These are phyloP conservation scores for Trichothecium roseum DNA, from an alignment of 2,329 filamentous ascomycete genomes.

Conservation along the genomic window DNA sequence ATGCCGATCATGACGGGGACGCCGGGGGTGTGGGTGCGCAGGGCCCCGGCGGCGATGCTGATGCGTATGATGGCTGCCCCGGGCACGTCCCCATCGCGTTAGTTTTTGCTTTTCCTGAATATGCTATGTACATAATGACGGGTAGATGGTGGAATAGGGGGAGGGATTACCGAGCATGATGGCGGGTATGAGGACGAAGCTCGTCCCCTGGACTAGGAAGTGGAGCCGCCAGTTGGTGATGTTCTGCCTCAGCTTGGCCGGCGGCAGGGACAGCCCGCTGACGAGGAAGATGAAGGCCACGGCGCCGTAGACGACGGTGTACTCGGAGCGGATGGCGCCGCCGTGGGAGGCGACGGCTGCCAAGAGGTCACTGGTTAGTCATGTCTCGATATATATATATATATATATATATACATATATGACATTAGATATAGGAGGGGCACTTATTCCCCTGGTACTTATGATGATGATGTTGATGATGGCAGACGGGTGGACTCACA, in stretches of 20 bases:
- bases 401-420: neutral
- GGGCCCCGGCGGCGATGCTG: slow-evolving; percentile 32
- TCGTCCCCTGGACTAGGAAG: slow-evolving; percentile 54
- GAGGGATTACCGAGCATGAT: slow-evolving; percentile 46
- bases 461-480: no score
- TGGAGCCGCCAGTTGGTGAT: slow-evolving; percentile 59
- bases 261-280: slow-evolving; percentile 59
- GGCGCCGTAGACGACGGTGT: slow-evolving; percentile 56
- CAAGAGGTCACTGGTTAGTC: no score
- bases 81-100: no score
- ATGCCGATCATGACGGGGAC: slow-evolving; percentile 57
- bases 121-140: neutral
- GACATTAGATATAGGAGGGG: no score
- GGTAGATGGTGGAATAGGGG: neutral
- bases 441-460: no score
- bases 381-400: no score
- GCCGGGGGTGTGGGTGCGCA: slow-evolving; percentile 47
- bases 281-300: slow-evolving; percentile 62
- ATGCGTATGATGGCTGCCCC: slow-evolving; percentile 35
- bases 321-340: slow-evolving; percentile 41
- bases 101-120: neutral
- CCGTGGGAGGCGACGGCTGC: slow-evolving; percentile 36
- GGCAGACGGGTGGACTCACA: no score
- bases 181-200: slow-evolving; percentile 55
- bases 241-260: slow-evolving; percentile 49